Base-by-base conservation (phyloP, 257 asterid species). In the Leonotis leonurus region DNA sequence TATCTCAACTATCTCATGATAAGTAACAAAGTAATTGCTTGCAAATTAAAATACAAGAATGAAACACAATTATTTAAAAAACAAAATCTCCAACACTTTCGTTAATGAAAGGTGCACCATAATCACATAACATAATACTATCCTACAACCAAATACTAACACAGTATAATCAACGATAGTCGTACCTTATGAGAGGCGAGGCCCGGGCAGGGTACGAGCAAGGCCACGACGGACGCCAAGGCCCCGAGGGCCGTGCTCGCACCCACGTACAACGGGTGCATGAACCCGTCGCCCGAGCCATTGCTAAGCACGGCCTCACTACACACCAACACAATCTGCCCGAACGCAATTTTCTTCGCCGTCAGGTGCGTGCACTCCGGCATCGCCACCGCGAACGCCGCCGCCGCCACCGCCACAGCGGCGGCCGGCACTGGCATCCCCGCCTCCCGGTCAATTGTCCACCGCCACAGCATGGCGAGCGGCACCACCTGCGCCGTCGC, bases 401-500 rank as follows among this genome's bases (percentile, higher is more conserved):
- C 78, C 53, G 64, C 29, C 9, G 68, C 73, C 62, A 77, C 81
- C 56, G 56, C 73, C 43, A 27, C 16, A 0, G 71, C 45, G 2
- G 50, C 85, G 18, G 40, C 7, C 8, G 21, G 4, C 27, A 20
- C 68, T 0, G 83, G 72, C 30, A 75, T 24, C 3, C 64, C 74
- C 0, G 24, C 67, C 8, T 62, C 18, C 1, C 71, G 79, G 11
- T 17, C 71, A 2, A 78, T n/a, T 0, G 59, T 0, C 77, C 79
- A 57, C 41, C 80, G 60, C 48, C 60, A 37, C 26, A 78, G 45
- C 60, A 82, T 37, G 41, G 86, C 75, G 1, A 77, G 64, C 39
- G 89, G 89, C 64, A 84, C 53, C 52, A 84, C 84, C 61, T 76
- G 85, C 37, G 59, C 51, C 21, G 93, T 78, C 22, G 90, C 93